Percentiles rank a stretch among this genome's conserved stretches.
Evolutionary conservation across 768 basidiomycete genomes (phyloP).

Genomic region (Mycena amicta): DNA sequence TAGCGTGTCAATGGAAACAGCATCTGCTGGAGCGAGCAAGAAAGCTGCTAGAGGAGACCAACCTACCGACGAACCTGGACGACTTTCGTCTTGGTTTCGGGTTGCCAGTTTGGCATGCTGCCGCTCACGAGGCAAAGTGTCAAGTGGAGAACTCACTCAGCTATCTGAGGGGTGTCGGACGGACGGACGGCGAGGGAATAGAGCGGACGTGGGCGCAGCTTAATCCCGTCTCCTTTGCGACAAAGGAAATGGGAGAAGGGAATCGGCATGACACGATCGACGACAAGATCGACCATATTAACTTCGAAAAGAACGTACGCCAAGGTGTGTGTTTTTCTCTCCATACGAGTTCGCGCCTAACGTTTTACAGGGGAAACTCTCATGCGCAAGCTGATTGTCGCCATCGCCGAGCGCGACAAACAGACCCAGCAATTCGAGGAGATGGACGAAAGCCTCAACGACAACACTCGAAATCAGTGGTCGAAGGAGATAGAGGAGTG

Average conservation of each 20-base stretch:
- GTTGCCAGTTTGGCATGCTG: constrained; percentile 21
- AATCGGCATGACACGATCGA: constrained; percentile 30
- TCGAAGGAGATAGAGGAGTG: constrained; percentile 1
- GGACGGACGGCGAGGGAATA: constrained; percentile 7
- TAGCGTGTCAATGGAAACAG: constrained; percentile 27
- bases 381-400: constrained; percentile 4
- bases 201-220: constrained; percentile 32
- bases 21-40: background rate
- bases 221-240: constrained; percentile 27
- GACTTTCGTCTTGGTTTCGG: background rate
- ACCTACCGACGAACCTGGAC: background rate
- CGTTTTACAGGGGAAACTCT: constrained; percentile 1
- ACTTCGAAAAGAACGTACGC: background rate
- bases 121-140: constrained; percentile 18
- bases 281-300: constrained; percentile 20
- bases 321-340: constrained; percentile 1
- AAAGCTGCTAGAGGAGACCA: background rate
- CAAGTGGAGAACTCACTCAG: constrained; percentile 14
- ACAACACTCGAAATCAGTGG: constrained; percentile 1
- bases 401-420: constrained; percentile 6
- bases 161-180: constrained; percentile 10
- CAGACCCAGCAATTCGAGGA: background rate
- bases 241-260: constrained; percentile 33
- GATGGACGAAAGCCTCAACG: constrained; percentile 2
- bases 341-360: background rate